Evolutionary conservation across 352 stramenopile genomes (phyloP), one percentile per base, ranked within the genome.

Genomic region (Phytophthora idaei): DNA sequence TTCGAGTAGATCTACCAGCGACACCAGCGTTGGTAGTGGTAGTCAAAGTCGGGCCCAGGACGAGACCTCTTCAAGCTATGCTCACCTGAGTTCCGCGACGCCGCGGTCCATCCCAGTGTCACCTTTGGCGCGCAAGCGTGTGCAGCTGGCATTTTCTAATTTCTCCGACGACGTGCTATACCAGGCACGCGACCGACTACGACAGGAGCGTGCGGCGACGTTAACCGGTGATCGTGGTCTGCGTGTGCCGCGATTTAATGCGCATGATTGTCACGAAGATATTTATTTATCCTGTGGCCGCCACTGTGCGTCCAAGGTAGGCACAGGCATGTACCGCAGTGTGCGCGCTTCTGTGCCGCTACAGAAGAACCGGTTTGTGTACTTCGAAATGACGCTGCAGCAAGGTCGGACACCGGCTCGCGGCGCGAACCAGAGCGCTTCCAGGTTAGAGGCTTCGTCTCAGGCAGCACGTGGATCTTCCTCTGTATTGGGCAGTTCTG

Each of bases 121-220:
- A 4, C 89, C 89, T 2, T 64, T 81, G 25, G 89, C 85, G 1
- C 77, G 87, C 14, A 83, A 85, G 34, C 83, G 85, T 42, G 86
- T 93, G 14, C 81, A 94, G 57, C 51, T 92, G 15, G 86, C 86
- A 21, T 93, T 94, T 60, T 85, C 81, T 3, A 90, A 90, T 54
- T 93, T 94, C 37, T 94, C 87, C 11, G 85, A 94, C 61, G 87
- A 96, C 52, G 76, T 96, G 5, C 58, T 96, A 28, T 96, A 95
- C 61, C 87, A 91, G 46, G 87, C 78, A 17, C 83, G 89, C 11
- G 89, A 96, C 59, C 78, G 86, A 39, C 56, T 96, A 28, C 82
- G 89, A 25, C 76, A 89, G 27, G 85, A 95, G 62, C 82, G 84
- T 31, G 85, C 84, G 2, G 85, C 83, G 14, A 90, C 80, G n/a